These are phyloP conservation scores for Euphrasia arctica DNA, from an alignment of 305 asterid species.

Conservation along the genomic window DNA sequence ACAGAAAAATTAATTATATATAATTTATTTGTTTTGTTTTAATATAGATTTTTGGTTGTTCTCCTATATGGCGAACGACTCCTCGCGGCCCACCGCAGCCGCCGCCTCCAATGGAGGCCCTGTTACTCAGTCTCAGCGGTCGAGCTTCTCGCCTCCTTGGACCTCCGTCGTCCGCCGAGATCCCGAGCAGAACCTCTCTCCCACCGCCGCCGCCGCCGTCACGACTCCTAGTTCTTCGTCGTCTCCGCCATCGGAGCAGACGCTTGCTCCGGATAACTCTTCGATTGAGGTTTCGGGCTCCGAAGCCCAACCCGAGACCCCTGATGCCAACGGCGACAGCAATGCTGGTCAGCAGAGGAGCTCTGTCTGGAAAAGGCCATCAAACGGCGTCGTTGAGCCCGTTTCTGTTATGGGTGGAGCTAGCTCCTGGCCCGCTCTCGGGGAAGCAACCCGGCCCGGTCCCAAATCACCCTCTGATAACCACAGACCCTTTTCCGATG, in stretches of 20 bases:
- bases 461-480: slow-evolving; percentile 45
- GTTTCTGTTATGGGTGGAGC: slow-evolving; percentile 71
- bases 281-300: slow-evolving; percentile 32
- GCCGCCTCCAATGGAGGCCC: slow-evolving; percentile 34
- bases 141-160: slow-evolving; percentile 45
- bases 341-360: slow-evolving; percentile 56
- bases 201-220: slow-evolving; percentile 23
- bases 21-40: background rate
- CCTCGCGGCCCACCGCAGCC: slow-evolving; percentile 31
- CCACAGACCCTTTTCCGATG: slow-evolving; percentile 46
- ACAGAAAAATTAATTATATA: background rate
- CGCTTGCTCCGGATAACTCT: slow-evolving; percentile 28
- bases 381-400: slow-evolving; percentile 54
- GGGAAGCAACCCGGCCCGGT: slow-evolving; percentile 56
- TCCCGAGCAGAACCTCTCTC: slow-evolving; percentile 35
- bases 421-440: slow-evolving; percentile 81
- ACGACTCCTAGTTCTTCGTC: slow-evolving; percentile 31
- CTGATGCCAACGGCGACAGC: slow-evolving; percentile 35
- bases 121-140: slow-evolving; percentile 31
- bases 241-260: slow-evolving; percentile 33
- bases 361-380: slow-evolving; percentile 71
- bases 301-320: slow-evolving; percentile 38
- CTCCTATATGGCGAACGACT: slow-evolving; percentile 27
- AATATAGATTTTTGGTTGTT: slow-evolving; percentile 13
- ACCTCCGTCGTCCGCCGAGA: slow-evolving; percentile 47